Base-by-base conservation (phyloP, 2,329 filamentous ascomycete genomes). In the Sphaerulina musiva region DNA sequence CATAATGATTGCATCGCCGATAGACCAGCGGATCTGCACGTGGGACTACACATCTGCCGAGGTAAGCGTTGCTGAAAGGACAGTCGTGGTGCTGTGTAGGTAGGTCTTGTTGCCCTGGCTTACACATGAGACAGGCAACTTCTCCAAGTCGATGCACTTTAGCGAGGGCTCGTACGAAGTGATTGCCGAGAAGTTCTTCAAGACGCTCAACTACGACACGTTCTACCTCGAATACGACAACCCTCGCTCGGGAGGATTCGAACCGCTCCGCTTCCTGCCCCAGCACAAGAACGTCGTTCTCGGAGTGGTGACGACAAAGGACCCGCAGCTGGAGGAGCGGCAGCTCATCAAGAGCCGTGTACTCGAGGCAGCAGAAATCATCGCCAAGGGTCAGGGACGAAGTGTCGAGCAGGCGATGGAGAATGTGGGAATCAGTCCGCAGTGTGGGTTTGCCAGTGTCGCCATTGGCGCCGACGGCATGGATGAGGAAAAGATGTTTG, bases 221-320 rank as follows among this genome's bases (percentile, higher is more conserved):
- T 70, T 70, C 61, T 72, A 72, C 61, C 65, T 72, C 43, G 69
- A 72, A 57, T 72, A 70, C 60, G 69, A 72, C 59, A 70, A 70
- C 54, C 64, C 64, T 17, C 66, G 69, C 20, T 68, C 66, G 31
- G 69, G 69, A 49, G 69, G 69, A 23, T 72, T 72, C 58, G 69
- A 71, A 59, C 69, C 69, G 6, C 62, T 72, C 31, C 66, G 68
- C 20, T 70, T 67, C 63, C 57, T 72, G 50, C 69, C 68, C n/a
- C 58, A 60, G 57, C 63, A 69, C 56, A 72, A 71, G 65, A 71
- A 70, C 55, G 69, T 72, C 39, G 69, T 72, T 32, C 66, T 72
- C 14, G 69, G 69, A 20, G 68, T 72, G 6, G 67, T 72, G 31
- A 70, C 67, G 32, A 72, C 68, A 26, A 72, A 72, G 55, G 66